These are phyloP conservation scores for Globisporangium paddicum DNA, from an alignment of 352 stramenopile species.

Conservation along the genomic window DNA sequence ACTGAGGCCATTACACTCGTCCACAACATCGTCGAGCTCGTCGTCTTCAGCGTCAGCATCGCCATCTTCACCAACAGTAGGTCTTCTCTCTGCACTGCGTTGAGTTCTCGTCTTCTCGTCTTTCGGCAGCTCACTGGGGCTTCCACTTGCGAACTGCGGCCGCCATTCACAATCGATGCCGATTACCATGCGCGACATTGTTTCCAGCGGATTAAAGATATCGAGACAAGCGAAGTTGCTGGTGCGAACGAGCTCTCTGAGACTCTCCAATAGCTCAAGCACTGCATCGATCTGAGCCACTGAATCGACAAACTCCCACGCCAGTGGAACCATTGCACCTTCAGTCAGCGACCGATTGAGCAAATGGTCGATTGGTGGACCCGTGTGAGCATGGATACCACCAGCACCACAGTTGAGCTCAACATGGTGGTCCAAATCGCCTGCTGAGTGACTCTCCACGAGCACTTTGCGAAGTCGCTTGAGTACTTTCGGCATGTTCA, in stretches of 20 bases:
- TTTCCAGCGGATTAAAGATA: slow-evolving; percentile 3
- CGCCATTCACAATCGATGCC: slow-evolving; percentile 67
- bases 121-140: slow-evolving; percentile 1
- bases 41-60: slow-evolving; percentile 9
- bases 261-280: slow-evolving; percentile 16
- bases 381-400: neutral
- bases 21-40: slow-evolving; percentile 3
- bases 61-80: neutral
- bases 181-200: slow-evolving; percentile 24
- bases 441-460: neutral
- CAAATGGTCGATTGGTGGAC: slow-evolving; percentile 19
- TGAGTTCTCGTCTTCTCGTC: neutral
- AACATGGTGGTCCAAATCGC: neutral
- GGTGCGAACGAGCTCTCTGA: neutral
- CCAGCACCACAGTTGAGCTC: neutral
- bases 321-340: slow-evolving; percentile 3
- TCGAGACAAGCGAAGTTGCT: neutral
- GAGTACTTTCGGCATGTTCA: slow-evolving; percentile 48
- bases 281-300: slow-evolving; percentile 17
- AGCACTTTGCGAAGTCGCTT: slow-evolving; percentile 42
- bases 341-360: slow-evolving; percentile 17
- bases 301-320: slow-evolving; percentile 32
- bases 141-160: slow-evolving; percentile 35
- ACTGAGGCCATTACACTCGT: slow-evolving; percentile 29
- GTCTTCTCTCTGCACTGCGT: neutral